A percentile compares a stretch with the other conserved stretches of the same genome.
Evolutionary conservation across 2,329 filamentous ascomycete species (phyloP).

Genomic region (Aciculosporium take): DNA sequence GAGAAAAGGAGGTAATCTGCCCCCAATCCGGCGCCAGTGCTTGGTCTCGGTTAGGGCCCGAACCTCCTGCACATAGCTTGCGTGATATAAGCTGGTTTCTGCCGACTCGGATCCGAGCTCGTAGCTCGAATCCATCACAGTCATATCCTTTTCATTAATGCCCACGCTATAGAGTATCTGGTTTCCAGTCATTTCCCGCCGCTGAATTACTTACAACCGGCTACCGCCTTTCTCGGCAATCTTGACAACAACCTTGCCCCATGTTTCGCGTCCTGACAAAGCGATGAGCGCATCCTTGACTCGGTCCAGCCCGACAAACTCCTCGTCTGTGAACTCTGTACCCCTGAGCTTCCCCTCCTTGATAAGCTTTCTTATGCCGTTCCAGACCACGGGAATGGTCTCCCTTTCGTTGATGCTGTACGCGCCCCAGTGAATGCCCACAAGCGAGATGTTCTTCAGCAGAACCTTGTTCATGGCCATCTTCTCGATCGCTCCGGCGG

Average conservation of each 20-base stretch:
- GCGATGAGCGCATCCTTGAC: constrained; percentile 64
- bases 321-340: constrained; percentile 68
- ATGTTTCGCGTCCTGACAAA: constrained; percentile 68
- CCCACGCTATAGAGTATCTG: no score
- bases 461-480: constrained; percentile 84
- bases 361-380: constrained; percentile 67
- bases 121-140: no score
- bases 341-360: constrained; percentile 63
- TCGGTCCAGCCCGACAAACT: constrained; percentile 69
- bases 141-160: no score
- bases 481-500: constrained; percentile 63
- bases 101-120: no score
- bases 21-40: no score
- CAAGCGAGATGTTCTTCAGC: constrained; percentile 82
- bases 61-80: no score
- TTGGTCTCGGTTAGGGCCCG: no score
- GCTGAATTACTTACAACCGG: constrained; percentile 37
- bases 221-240: constrained; percentile 53
- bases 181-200: no score
- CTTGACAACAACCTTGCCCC: constrained; percentile 92
- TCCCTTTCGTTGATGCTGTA: constrained; percentile 62
- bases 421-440: constrained; percentile 84
- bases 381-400: constrained; percentile 61
- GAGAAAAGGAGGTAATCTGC: no score
- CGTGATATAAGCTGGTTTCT: no score